Conservation (phyloP, 2,329 filamentous ascomycete species). For the Onygenales sp. region DNA sequence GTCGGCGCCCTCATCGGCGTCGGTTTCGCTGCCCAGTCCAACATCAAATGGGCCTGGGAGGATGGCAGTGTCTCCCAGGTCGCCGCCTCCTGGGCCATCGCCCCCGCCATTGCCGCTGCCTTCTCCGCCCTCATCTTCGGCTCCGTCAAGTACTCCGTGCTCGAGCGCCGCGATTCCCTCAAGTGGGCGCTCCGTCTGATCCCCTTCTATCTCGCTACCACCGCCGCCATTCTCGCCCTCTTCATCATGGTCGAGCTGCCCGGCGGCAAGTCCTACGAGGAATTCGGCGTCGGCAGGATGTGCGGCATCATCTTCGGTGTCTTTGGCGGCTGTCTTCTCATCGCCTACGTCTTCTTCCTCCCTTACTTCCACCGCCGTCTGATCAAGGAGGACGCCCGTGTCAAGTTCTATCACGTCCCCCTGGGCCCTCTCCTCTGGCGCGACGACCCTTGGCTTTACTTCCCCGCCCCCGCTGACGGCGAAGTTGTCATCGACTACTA, state of each 20-base stretch:
- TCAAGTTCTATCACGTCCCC: conserved; percentile 24
- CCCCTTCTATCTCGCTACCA: conserved; percentile 41
- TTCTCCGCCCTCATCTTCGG: conserved; percentile 43
- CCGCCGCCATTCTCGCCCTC: conserved; percentile 43
- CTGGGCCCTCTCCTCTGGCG: conserved; percentile 32
- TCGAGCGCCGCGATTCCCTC: conserved; percentile 40
- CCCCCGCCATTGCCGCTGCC: conserved; percentile 37
- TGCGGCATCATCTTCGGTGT: conserved; percentile 24
- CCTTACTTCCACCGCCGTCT: conserved; percentile 28
- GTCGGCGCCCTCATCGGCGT: conserved; percentile 28
- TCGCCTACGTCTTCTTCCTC: conserved; percentile 27
- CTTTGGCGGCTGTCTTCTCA: conserved; percentile 21
- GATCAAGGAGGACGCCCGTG: conserved; percentile 22
- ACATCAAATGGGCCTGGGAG: conserved; percentile 35
- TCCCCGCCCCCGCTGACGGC: conserved; percentile 27
- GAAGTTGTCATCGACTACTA: conserved; percentile 33
- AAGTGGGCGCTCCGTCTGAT: conserved; percentile 41
- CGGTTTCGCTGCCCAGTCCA: conserved; percentile 21
- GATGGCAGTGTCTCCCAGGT: conserved; percentile 38
- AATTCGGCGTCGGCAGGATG: conserved; percentile 20
- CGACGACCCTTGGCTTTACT: conserved; percentile 32
- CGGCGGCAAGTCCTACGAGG: conserved; percentile 18
- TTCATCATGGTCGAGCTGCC: conserved; percentile 48
- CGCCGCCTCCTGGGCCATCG: conserved; percentile 40
- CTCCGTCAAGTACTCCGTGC: conserved; percentile 41